Percentiles rank a stretch among this genome's conserved stretches.
Evolutionary conservation across 2,329 filamentous ascomycete genomes (phyloP).

Genomic region (Magnaporthiopsis incrustans): DNA sequence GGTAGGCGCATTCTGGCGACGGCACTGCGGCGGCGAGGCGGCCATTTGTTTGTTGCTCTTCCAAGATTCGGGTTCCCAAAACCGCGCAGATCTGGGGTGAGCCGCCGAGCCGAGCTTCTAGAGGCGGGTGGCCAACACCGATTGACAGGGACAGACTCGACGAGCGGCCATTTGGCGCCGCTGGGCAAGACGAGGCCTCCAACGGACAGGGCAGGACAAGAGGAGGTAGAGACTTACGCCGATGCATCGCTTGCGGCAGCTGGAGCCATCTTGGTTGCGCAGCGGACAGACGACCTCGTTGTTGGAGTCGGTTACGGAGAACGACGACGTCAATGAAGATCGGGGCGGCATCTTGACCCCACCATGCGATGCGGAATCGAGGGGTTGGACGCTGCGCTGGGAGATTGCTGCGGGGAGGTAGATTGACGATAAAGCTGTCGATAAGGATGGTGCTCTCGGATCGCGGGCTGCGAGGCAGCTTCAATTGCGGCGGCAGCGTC

Average conservation of each 20-base stretch:
- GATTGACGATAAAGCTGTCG: conserved; percentile 15
- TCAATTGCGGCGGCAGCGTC: conserved; percentile 21
- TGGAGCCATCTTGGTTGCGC: conserved; percentile 91
- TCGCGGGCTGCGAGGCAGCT: background rate
- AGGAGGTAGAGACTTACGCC: conserved; percentile 63
- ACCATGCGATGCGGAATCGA: conserved; percentile 36
- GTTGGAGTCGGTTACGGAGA: conserved; percentile 77
- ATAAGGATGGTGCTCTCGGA: conserved; percentile 15
- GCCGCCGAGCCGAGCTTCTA: too few relatives aligned
- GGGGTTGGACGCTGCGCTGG: conserved; percentile 5
- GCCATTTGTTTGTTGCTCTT: background rate
- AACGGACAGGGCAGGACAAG: background rate
- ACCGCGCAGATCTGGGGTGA: background rate
- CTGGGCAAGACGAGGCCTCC: background rate
- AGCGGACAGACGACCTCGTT: conserved; percentile 97
- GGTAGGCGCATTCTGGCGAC: background rate
- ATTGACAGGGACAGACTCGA: background rate
- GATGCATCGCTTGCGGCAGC: conserved; percentile 94
- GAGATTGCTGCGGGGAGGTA: background rate
- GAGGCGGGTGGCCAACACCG: background rate
- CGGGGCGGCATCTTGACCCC: conserved; percentile 78
- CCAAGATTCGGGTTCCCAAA: background rate
- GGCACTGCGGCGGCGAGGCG: background rate
- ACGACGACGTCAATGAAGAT: conserved; percentile 79
- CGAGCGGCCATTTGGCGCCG: background rate